Conservation (phyloP, 1,139 yeast genomes). For the Debaryomycetaceae sp. region DNA sequence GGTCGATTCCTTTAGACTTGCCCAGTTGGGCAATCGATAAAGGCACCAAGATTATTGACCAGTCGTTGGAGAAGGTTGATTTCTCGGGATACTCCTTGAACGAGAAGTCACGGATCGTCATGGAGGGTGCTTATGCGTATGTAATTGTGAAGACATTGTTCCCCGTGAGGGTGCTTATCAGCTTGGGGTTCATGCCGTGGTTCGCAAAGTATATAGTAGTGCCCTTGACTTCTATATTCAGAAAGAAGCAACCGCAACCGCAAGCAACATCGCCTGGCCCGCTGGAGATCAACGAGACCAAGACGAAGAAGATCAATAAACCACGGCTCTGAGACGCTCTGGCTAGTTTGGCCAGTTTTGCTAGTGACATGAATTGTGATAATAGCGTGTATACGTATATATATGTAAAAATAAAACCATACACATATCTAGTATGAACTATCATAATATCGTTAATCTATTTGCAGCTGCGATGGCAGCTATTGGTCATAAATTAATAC, state of each 20-base stretch:
- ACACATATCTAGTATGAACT: not conserved
- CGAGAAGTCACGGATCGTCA: conserved; percentile 55
- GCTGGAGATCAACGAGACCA: conserved; percentile 2
- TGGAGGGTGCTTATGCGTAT: conserved; percentile 89
- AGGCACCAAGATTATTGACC: conserved; percentile 59
- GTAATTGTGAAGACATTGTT: conserved; percentile 66
- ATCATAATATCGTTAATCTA: not conserved
- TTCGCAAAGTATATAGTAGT: conserved; percentile 58
- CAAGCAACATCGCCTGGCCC: not conserved
- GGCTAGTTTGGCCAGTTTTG: not conserved
- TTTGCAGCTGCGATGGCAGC: not conserved
- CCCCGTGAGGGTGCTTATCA: conserved; percentile 58
- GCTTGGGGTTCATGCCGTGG: conserved; percentile 62
- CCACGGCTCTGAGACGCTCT: conserved; percentile 25
- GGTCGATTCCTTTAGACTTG: conserved; percentile 45
- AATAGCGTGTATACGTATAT: not conserved
- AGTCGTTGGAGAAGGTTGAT: conserved; percentile 33
- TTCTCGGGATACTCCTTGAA: conserved; percentile 35
- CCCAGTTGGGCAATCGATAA: conserved; percentile 66
- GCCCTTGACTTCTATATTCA: conserved; percentile 46
- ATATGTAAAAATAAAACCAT: not conserved
- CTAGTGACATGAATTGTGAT: not conserved
- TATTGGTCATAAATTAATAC: not conserved
- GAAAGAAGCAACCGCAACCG: conserved; percentile 3
- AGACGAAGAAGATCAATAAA: conserved; percentile 22